These are phyloP conservation scores for Corylus heterophylla DNA, from an alignment of 306 rosid species.

Conservation along the genomic window DNA sequence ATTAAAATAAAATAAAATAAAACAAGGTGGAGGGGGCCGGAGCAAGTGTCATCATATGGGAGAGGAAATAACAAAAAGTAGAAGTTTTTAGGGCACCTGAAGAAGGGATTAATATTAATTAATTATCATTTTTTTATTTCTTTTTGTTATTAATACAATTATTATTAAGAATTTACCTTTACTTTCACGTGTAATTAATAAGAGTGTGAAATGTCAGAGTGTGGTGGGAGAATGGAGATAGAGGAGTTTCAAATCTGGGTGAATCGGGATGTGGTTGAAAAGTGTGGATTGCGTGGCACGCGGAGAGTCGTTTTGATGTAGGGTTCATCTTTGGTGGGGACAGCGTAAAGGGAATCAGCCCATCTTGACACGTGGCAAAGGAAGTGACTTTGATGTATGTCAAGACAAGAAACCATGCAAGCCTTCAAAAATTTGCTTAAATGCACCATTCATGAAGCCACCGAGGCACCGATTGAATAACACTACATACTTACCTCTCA, in stretches of 20 bases:
- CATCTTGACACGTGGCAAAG: too few species aligned
- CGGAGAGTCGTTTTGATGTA: slow-evolving; percentile 3
- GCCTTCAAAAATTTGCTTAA: too few species aligned
- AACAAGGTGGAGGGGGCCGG: neutral
- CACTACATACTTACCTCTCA: too few species aligned
- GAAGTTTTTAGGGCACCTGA: neutral
- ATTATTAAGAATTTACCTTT: neutral
- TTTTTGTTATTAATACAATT: too few species aligned
- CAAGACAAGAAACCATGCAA: too few species aligned
- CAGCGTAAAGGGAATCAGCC: too few species aligned
- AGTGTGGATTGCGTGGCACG: neutral
- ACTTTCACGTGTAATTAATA: neutral
- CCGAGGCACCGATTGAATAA: too few species aligned
- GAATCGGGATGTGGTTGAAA: neutral
- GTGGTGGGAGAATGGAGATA: neutral
- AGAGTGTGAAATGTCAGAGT: slow-evolving; percentile 20
- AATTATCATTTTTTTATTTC: neutral
- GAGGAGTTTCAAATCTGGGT: slow-evolving; percentile 1
- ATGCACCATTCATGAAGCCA: too few species aligned
- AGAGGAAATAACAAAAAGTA: neutral
- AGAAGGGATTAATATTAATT: neutral
- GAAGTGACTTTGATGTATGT: too few species aligned
- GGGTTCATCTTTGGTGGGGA: neutral
- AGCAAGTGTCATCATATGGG: neutral
- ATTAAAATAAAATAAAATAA: too few species aligned